Evolutionary conservation across 306 rosid genomes (phyloP), one percentile per base, ranked within the genome.

Genomic region (Quercus parvula): DNA sequence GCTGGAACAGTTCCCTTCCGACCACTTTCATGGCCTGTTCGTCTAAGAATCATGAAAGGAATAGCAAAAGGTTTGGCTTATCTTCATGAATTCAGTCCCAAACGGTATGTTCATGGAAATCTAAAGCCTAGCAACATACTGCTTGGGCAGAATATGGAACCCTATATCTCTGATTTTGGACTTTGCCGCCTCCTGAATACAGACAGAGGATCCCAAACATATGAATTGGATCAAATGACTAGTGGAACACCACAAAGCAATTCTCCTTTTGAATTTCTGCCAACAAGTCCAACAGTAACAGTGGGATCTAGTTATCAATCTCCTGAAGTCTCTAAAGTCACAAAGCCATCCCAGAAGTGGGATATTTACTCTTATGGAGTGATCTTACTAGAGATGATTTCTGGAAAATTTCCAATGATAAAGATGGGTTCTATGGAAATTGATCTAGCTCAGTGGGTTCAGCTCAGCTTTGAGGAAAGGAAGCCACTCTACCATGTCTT

Each of bases 311-410:
- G 73, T 61, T 88, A 86, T 83, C 86, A 79, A 73, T 90, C 92
- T 5, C 92, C 92, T 0, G 92, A 88, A 82, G 83, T 86, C 4
- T 71, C 80, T 27, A 84, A 82, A 78, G 77, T 82, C 76, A 78
- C 84, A 62, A 88, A 86, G 68, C 92, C 90, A 68, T 88, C 92
- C 0, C 92, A 88, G 74, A 88, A 88, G 75, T 88, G 88, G 92
- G 92, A 88, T 56, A 81, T 86, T 27, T 88, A 86, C 75, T 86
- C 92, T 4, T 86, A 71, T 19, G 92, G 92, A 27, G 90, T 86
- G 71, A 84, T 86, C 63, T 76, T 88, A 41, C 85, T 88, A 2
- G 90, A 84, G 70, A 82, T 88, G 81, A 84, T 88, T 72, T 79
- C 87, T 0, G 90, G 86, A 28, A 84, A 87, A 75, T 71, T 88